Base-by-base conservation (phyloP, 148 eudicot species). In the Simmondsia chinensis region DNA sequence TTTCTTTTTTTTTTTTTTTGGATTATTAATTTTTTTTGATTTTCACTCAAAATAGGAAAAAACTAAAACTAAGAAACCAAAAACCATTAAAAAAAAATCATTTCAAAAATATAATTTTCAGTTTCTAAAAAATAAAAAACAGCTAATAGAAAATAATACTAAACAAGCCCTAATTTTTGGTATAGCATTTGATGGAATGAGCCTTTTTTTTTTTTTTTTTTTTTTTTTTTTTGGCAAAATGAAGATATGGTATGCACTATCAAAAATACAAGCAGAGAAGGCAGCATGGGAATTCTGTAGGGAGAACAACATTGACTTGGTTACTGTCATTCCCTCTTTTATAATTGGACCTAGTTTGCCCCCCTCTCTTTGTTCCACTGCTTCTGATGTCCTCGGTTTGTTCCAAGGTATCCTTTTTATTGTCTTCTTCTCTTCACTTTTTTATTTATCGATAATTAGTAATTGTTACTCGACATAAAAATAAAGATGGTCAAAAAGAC, bases 211-310 rank as follows among this genome's bases (percentile, higher is more conserved):
- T n/a, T n/a, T n/a, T n/a, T n/a, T n/a, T n/a, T n/a, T n/a, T n/a
- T n/a, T n/a, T n/a, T n/a, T n/a, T n/a, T n/a, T n/a, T n/a, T n/a
- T n/a, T n/a, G n/a, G n/a, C n/a, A n/a, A n/a, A n/a, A n/a, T n/a
- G 7, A 48, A 88, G 94, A 60, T 72, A 10, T 91, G 99, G 99
- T 91, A 91, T 65, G 81, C 52, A 7, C 33, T 91, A 30, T 86
- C 99, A 2, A 91, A 91, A 64, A 80, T 82, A 8, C 64, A 67
- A 27, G 94, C 99, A 0, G 99, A 91, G 68, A 79, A 24, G 52
- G 79, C 94, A 32, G 99, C 99, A 37, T 91, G 99, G 99, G 74
- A 75, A 15, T 91, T 74, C 63, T 76, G 96, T 70, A 73, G 68
- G 52, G 68, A 75, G 46, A 79, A 82, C 63, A 55, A 64, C 42